Percentiles rank a stretch among this genome's conserved stretches.
Evolutionary conservation across 371 early-diverging fungal species (phyloP).

Genomic region (Mortierella sp.): DNA sequence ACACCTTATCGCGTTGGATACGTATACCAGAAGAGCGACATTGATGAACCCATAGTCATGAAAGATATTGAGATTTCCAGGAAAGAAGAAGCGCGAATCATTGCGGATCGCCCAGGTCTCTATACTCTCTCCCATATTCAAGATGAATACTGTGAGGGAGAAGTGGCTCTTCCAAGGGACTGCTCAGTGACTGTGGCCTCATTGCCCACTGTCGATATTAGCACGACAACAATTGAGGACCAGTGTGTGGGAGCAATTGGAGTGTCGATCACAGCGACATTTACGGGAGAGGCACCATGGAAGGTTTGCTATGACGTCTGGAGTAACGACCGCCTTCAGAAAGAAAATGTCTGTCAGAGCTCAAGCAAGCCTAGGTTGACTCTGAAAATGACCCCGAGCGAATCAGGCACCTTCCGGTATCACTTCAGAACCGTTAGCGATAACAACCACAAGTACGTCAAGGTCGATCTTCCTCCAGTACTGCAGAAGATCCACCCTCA

Average conservation of each 20-base stretch:
- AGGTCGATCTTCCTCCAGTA: conserved; percentile 29
- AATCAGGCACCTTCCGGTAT: conserved; percentile 36
- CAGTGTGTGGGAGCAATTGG: conserved; percentile 49
- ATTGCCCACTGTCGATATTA: conserved; percentile 35
- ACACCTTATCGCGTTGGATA: conserved; percentile 38
- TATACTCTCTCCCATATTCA: conserved; percentile 38
- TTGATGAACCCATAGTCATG: conserved; percentile 35
- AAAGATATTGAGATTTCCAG: conserved; percentile 22
- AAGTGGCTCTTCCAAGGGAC: conserved; percentile 31
- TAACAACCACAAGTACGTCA: conserved; percentile 25
- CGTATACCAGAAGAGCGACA: conserved; percentile 42
- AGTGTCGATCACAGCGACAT: conserved; percentile 41
- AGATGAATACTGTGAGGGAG: conserved; percentile 39
- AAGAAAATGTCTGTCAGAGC: conserved; percentile 19
- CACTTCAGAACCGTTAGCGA: conserved; percentile 45
- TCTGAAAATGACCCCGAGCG: conserved; percentile 33
- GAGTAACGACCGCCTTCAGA: conserved; percentile 15
- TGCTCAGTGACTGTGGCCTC: conserved; percentile 39
- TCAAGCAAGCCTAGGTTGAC: conserved; percentile 45
- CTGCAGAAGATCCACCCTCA: conserved; percentile 49
- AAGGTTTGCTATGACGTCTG: conserved; percentile 33
- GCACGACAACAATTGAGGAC: conserved; percentile 41
- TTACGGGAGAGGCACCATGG: conserved; percentile 50
- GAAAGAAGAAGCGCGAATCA: conserved; percentile 9
- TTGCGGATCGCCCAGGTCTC: conserved; percentile 31